Base-by-base conservation (phyloP, 805 yeast genomes). In the Starmera quercuum region DNA sequence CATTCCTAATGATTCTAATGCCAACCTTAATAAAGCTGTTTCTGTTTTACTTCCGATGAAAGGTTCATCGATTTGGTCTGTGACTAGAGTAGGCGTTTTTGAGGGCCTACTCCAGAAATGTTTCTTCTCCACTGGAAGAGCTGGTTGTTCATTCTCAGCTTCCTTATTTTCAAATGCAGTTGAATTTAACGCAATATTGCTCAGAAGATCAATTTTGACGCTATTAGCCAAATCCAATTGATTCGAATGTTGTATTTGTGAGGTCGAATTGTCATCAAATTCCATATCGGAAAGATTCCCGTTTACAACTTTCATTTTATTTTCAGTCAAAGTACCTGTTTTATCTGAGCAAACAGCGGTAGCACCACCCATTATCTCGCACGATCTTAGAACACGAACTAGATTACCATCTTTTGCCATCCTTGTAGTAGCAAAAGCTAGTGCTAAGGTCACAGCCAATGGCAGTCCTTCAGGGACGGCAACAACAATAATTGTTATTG, bases 391-490 rank as follows among this genome's bases (percentile, higher is more conserved):
- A 8, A 86, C 95, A 48, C 98, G 77, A n/a, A 92, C 99, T 49
- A 92, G 66, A 55, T 90, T 90, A 42, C 94, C 95, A 56, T 92
- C 96, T 56, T 83, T 83, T 15, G 95, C 87, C 99, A 92, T 92
- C 59, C 97, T 74, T 8, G 96, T 88, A 3, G 98, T 92, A 2
- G 99, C 98, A 65, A 92, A 92, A 0, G 98, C 98, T 45, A 92
- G 66, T 0, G 98, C 95, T 30, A 92, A 68, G 1, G 99, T 92
- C 13, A 92, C 98, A 2, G 99, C 99, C 36, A 92, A 66, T 2
- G 99, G 99, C 37, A 92, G 71, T 41, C 99, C 99, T 61, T 92
- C 99, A 4, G 99, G 99, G n/a, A 92, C 95, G 0, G 98, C 99
- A 32, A 92, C 98, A 12, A 90, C 98, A 20, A 92, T 78, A 46